Conservation (phyloP, 2,329 filamentous ascomycete species). For the Lachnellula willkommii region DNA sequence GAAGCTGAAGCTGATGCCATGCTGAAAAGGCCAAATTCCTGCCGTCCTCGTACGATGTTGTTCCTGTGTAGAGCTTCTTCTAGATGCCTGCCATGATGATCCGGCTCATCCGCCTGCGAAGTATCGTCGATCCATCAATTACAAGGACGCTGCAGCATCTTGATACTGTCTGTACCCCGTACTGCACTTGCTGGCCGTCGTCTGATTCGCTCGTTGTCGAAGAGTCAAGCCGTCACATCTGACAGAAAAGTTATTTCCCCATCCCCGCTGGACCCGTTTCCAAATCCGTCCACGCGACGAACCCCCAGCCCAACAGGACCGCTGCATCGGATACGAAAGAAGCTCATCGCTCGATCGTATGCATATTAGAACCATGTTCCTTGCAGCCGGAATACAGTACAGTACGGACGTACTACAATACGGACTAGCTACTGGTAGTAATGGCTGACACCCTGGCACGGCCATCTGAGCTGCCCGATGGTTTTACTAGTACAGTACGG, state of each 20-base stretch:
- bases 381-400: constrained; percentile 1
- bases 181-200: no score
- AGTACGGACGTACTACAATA: no score
- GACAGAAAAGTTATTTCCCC: background rate
- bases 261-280: background rate
- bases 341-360: constrained; percentile 17
- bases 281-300: background rate
- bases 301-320: background rate
- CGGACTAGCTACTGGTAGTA: no score
- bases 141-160: no score
- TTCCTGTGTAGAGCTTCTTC: background rate
- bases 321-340: constrained; percentile 7
- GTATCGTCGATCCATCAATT: no score
- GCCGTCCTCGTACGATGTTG: constrained; percentile 3
- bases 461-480: background rate
- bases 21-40: background rate
- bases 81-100: background rate
- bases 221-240: background rate
- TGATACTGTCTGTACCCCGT: no score
- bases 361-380: constrained; percentile 15
- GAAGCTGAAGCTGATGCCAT: background rate
- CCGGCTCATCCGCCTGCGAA: background rate
- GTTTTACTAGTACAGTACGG: no score
- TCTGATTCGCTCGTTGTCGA: no score
- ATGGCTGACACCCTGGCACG: background rate